A percentile compares a stretch with the other conserved stretches of the same genome.
Evolutionary conservation across 1,139 yeast species (phyloP).

Genomic region (Magnusiomyces suaveolens): DNA sequence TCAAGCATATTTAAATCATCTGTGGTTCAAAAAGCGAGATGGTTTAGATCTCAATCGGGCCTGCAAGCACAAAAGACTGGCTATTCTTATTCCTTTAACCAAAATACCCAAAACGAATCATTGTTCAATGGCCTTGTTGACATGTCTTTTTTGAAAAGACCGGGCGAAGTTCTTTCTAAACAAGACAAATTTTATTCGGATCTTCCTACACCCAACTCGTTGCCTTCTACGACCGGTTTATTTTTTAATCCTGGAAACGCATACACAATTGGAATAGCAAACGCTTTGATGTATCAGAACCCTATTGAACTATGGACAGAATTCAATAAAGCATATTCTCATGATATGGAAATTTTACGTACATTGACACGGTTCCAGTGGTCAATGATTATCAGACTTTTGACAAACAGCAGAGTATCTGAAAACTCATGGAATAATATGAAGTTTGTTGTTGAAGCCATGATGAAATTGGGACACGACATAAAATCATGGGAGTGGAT

Average conservation of each 20-base stretch:
- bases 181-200: conserved; percentile 2
- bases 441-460: conserved; percentile 10
- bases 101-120: neutral
- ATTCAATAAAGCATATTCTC: conserved; percentile 1
- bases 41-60: neutral
- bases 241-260: neutral
- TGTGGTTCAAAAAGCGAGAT: neutral
- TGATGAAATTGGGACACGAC: conserved; percentile 19
- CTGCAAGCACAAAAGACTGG: neutral
- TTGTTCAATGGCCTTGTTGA: conserved; percentile 2
- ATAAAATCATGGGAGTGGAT: conserved; percentile 24
- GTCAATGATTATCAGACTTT: conserved; percentile 8
- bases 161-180: conserved; percentile 3
- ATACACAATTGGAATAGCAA: conserved; percentile 1
- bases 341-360: conserved; percentile 6
- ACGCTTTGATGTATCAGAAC: neutral
- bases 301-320: conserved; percentile 4
- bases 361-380: conserved; percentile 11
- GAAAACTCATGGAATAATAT: conserved; percentile 5
- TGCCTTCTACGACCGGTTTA: neutral
- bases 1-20: neutral
- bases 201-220: neutral
- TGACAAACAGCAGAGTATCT: neutral
- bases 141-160: neutral
- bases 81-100: neutral